Conservation (phyloP, 1,284 basidiomycete genomes). For the Microbotryomycetes sp. region DNA sequence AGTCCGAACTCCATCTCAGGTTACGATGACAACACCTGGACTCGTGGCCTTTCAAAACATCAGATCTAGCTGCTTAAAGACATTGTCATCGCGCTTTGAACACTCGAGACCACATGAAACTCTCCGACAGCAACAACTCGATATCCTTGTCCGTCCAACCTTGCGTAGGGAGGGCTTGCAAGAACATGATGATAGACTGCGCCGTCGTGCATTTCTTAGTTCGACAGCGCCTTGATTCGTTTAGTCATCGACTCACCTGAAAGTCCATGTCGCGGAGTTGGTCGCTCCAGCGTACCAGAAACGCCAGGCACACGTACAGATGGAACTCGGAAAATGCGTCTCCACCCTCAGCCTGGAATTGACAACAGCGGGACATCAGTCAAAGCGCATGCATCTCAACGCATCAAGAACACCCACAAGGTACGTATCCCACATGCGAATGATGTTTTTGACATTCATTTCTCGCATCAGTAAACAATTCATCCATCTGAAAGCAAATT, state of each 20-base stretch:
- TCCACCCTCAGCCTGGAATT: conserved; percentile 72
- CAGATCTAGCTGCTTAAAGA: too few species aligned
- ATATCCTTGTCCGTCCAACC: conserved; percentile 93
- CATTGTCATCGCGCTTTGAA: conserved; percentile 31
- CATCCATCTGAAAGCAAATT: conserved; percentile 98
- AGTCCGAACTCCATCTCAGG: too few species aligned
- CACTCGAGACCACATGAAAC: conserved; percentile 59
- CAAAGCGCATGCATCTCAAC: too few species aligned
- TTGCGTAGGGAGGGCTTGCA: conserved; percentile 91
- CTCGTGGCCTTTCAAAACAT: too few species aligned
- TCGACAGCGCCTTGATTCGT: not conserved
- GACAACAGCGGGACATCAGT: too few species aligned
- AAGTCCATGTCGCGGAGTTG: conserved; percentile 90
- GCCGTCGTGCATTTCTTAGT: too few species aligned
- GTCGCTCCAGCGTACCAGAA: conserved; percentile 85
- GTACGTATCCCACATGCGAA: conserved; percentile 98
- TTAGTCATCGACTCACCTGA: conserved; percentile 58
- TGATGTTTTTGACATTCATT: conserved; percentile 87
- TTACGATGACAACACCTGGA: too few species aligned
- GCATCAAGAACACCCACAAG: conserved; percentile 68
- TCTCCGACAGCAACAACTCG: conserved; percentile 88
- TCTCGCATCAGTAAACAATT: conserved; percentile 95
- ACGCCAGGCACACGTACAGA: conserved; percentile 90
- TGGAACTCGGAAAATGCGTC: conserved; percentile 97
- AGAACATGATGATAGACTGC: conserved; percentile 97